phyloP scores from a whole-genome alignment of 495 filamentous ascomycete genomes.

The Penicilliopsis zonata region DNA sequence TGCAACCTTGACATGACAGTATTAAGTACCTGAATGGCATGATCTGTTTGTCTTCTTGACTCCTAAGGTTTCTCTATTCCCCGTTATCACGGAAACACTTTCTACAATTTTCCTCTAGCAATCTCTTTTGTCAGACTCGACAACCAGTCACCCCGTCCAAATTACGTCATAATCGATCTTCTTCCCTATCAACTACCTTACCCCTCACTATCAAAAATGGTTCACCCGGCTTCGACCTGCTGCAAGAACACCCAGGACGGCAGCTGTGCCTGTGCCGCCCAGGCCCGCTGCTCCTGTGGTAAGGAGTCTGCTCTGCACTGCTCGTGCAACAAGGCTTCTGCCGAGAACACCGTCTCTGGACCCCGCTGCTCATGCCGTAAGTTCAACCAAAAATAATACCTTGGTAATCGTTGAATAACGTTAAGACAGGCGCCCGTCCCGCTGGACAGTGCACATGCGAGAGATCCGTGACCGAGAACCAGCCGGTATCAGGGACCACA shows the following conservation, averaged over 20 bases:
- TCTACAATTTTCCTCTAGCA: no score
- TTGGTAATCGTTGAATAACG: constrained; percentile 3
- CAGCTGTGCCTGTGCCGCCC: constrained; percentile 47
- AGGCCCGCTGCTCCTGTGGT: constrained; percentile 77
- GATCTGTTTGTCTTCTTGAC: no score
- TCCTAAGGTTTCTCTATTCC: no score
- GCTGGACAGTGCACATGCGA: constrained; percentile 77
- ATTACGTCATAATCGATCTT: background rate
- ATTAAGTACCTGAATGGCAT: no score
- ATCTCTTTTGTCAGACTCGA: no score
- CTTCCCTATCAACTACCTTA: constrained; percentile 1
- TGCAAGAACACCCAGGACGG: constrained; percentile 43
- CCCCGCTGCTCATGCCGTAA: constrained; percentile 75
- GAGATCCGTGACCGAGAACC: constrained; percentile 61
- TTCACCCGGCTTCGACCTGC: constrained; percentile 46
- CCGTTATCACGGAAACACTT: no score
- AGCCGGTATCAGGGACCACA: constrained; percentile 37
- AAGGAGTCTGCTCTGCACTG: constrained; percentile 76
- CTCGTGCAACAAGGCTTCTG: constrained; percentile 62
- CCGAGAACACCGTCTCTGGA: constrained; percentile 64
- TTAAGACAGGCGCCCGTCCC: constrained; percentile 45
- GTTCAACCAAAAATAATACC: no score
- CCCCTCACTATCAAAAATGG: constrained; percentile 25
- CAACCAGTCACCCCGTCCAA: no score
- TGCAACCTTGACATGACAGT: no score